Evolutionary conservation across 257 asterid species (phyloP).

Genomic region (Paraleonurus japonicus): DNA sequence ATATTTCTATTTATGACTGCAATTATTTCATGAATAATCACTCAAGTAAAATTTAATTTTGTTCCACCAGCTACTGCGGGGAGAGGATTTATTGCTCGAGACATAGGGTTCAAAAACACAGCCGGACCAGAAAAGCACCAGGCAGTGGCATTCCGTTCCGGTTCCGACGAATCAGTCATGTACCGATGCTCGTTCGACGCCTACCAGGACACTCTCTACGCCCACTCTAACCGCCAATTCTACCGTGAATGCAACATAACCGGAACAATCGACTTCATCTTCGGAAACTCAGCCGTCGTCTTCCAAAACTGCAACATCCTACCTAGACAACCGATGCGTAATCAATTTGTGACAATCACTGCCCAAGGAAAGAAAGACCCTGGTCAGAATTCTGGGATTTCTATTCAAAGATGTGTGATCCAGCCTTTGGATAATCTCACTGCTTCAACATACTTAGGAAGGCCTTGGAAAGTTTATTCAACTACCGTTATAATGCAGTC

Average conservation of each 20-base stretch:
- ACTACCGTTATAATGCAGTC: constrained; percentile 59
- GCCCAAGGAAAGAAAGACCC: constrained; percentile 81
- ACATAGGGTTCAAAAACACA: constrained; percentile 59
- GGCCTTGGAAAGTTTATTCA: constrained; percentile 72
- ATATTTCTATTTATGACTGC: no score
- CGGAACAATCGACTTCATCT: constrained; percentile 81
- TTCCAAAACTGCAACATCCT: constrained; percentile 66
- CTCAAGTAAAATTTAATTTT: neutral
- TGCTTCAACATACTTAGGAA: constrained; percentile 52
- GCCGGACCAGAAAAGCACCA: constrained; percentile 74
- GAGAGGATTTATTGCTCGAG: constrained; percentile 61
- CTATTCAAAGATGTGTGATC: constrained; percentile 56
- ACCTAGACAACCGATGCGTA: constrained; percentile 64
- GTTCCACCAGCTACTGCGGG: constrained; percentile 48
- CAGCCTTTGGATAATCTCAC: constrained; percentile 38
- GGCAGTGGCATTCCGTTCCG: constrained; percentile 73
- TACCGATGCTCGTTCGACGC: constrained; percentile 54
- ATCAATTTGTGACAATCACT: constrained; percentile 71
- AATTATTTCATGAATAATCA: no score
- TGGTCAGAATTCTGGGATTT: constrained; percentile 55
- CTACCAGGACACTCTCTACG: constrained; percentile 76
- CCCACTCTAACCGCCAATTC: constrained; percentile 80
- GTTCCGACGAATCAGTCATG: constrained; percentile 60
- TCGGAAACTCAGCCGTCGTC: constrained; percentile 69
- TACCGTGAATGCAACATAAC: constrained; percentile 67